Base-by-base conservation (phyloP, 257 asterid genomes). In the Mitragyna speciosa region DNA sequence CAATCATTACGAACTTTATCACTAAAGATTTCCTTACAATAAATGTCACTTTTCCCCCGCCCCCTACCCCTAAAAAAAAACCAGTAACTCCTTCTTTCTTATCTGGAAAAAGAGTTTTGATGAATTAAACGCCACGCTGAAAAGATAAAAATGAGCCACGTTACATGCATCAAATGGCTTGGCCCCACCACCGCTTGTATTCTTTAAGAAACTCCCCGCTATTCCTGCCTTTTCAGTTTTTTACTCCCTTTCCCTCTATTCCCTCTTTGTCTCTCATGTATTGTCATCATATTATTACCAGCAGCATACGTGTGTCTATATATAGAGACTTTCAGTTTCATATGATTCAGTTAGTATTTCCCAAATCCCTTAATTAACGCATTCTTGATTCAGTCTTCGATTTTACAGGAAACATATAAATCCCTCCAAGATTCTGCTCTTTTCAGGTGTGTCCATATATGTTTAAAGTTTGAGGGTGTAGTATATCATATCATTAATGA, bases 131-230 rank as follows among this genome's bases (percentile, higher is more conserved):
- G 70, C 59, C 77, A 56, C 77, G 76, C 77, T 70, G 5, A 4
- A 70, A 41, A 41, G 72, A 26, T 70, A 28, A 70, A 2, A 17
- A 26, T 15, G 33, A 28, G 61, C 52, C 82, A 78, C 77, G 82
- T 78, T 78, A 28, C 48, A 4, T 41, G 10, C 41, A 49, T 49
- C 81, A 5, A 51, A 67, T 68, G 81, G 54, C 67, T 70, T 15
- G 39, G 75, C n/a, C 77, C 82, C 82, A 78, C 82, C 20, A 39
- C 76, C 81, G 61, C 67, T 56, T 69, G 17, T 1, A 5, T 31
- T 15, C 36, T 36, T 67, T 36, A 41, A n/a, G 22, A 47, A 16
- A 12, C 30, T 14, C 47, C 71, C 82, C 63, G 61, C 77, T 5
- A 30, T 54, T 30, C 48, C 3, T 24, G 33, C 71, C 41, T 24